Conservation (phyloP, 208 protist species). For the Leishmania tropica region DNA sequence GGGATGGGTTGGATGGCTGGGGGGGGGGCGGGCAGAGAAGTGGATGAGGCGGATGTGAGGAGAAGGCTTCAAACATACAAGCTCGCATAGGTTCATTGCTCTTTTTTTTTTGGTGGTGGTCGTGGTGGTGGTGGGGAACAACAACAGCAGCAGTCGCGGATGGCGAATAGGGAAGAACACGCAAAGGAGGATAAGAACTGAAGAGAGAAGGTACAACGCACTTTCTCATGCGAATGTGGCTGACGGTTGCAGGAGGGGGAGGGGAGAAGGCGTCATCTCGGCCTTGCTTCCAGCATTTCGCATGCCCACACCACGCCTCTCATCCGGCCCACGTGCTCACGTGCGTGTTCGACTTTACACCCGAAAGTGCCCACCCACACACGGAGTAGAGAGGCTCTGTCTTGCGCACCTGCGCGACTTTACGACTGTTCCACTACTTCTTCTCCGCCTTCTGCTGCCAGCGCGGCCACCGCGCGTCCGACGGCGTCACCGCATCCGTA, state of each 20-base stretch:
- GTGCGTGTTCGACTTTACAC: not conserved
- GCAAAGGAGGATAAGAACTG: not conserved
- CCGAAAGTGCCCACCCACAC: not conserved
- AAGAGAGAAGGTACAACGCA: not conserved
- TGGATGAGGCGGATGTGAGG: too few relatives aligned
- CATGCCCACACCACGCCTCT: not conserved
- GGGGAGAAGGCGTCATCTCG: not conserved
- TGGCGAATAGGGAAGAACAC: not conserved
- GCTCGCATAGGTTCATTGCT: too few relatives aligned
- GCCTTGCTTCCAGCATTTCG: not conserved
- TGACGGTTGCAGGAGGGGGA: too few relatives aligned
- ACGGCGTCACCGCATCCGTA: conserved; percentile 36
- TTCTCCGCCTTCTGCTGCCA: conserved; percentile 15
- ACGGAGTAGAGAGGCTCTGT: not conserved
- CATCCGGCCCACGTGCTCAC: too few relatives aligned
- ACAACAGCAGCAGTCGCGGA: too few relatives aligned
- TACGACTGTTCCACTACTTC: not conserved
- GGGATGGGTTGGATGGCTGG: too few relatives aligned
- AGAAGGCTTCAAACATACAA: too few relatives aligned
- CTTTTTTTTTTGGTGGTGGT: too few relatives aligned
- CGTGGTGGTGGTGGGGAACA: too few relatives aligned
- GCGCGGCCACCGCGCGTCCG: conserved; percentile 25
- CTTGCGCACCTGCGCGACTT: not conserved
- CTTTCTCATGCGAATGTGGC: too few relatives aligned
- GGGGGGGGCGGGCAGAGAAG: too few relatives aligned